These are phyloP conservation scores for Myrica gale DNA, from an alignment of 306 rosid species.

Conservation along the genomic window DNA sequence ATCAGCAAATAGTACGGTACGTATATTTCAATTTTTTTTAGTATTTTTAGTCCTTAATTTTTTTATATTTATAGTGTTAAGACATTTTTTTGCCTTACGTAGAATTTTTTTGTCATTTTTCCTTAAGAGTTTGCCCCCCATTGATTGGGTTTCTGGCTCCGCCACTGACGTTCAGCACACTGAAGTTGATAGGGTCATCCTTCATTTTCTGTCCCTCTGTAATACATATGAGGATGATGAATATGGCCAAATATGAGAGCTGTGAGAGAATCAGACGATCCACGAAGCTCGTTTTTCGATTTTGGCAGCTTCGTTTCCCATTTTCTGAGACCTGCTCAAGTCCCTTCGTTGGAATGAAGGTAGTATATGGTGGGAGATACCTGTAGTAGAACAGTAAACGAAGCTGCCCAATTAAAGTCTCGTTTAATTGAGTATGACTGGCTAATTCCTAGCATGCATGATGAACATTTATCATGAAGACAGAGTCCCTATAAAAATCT, in stretches of 20 bases:
- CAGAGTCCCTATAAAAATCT: too few species aligned
- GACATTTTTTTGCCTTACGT: too few species aligned
- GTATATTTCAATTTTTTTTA: too few species aligned
- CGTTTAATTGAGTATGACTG: too few species aligned
- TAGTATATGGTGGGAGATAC: slow-evolving; percentile 16
- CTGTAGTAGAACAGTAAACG: slow-evolving; percentile 45
- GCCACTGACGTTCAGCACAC: slow-evolving; percentile 48
- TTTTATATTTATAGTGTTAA: too few species aligned
- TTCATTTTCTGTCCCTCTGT: slow-evolving; percentile 2
- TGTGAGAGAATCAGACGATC: slow-evolving; percentile 48
- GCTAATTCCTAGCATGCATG: too few species aligned
- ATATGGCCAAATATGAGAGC: slow-evolving; percentile 55
- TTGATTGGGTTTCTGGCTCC: too few species aligned
- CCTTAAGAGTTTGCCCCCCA: too few species aligned
- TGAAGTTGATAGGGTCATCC: slow-evolving; percentile 78
- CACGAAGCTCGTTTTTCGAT: slow-evolving; percentile 15
- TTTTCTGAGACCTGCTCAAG: slow-evolving; percentile 1
- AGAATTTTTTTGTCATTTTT: too few species aligned
- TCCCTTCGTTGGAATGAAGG: slow-evolving; percentile 35
- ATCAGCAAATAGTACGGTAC: too few species aligned
- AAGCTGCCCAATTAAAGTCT: neutral
- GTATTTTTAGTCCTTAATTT: too few species aligned
- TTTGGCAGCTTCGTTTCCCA: slow-evolving; percentile 1
- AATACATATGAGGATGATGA: slow-evolving; percentile 20
- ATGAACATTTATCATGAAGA: too few species aligned